Evolutionary conservation across 2,329 filamentous ascomycete genomes (phyloP).

Genomic region (Xylaria sp.): DNA sequence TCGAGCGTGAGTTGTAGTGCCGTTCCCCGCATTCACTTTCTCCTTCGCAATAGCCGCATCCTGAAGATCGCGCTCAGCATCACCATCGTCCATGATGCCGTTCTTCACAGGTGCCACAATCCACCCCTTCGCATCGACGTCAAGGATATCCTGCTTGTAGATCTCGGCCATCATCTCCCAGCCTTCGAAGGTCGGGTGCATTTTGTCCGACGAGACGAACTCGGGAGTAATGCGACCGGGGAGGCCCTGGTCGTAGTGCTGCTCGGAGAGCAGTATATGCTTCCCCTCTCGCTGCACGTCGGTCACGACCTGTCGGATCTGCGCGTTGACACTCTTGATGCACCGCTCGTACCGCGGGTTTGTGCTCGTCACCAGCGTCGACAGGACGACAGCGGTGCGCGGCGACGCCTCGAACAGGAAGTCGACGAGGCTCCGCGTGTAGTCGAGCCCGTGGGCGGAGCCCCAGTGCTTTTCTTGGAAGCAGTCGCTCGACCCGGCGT

Average conservation of each 20-base stretch:
- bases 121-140: slow-evolving; percentile 27
- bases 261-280: slow-evolving; percentile 35
- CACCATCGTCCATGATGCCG: slow-evolving; percentile 27
- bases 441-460: slow-evolving; percentile 33
- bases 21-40: background rate
- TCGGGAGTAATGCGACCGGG: slow-evolving; percentile 31
- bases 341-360: slow-evolving; percentile 34
- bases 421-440: slow-evolving; percentile 36
- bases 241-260: slow-evolving; percentile 38
- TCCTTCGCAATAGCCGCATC: too few species aligned
- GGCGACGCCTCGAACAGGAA: slow-evolving; percentile 37
- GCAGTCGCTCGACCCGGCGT: slow-evolving; percentile 40
- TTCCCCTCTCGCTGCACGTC: slow-evolving; percentile 36
- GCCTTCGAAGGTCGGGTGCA: slow-evolving; percentile 31
- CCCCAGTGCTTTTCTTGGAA: slow-evolving; percentile 38
- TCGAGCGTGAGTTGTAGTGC: background rate
- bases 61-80: slow-evolving; percentile 29
- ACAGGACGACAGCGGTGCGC: slow-evolving; percentile 35
- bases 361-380: slow-evolving; percentile 37
- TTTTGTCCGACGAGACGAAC: slow-evolving; percentile 31
- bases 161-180: slow-evolving; percentile 33
- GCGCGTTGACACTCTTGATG: slow-evolving; percentile 39
- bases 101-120: slow-evolving; percentile 26
- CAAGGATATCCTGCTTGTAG: slow-evolving; percentile 30
- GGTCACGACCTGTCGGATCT: slow-evolving; percentile 39